Percentiles rank a stretch among this genome's conserved stretches.
Evolutionary conservation across 1,139 yeast species (phyloP).

Genomic region (Sugiyamaella grinbergsii): DNA sequence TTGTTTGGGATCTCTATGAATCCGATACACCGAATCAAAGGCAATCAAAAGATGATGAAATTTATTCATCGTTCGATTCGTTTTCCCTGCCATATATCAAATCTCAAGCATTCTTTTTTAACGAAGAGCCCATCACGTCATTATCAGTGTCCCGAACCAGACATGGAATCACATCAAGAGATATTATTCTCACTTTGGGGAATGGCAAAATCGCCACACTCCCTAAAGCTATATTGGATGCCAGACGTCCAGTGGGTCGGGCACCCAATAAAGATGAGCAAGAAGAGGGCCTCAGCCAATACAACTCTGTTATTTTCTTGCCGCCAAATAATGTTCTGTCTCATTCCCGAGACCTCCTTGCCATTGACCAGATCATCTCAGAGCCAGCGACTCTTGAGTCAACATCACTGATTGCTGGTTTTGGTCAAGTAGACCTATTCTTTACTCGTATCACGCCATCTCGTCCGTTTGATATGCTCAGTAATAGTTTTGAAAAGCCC

Average conservation of each 20-base stretch:
- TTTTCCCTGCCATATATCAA: slow-evolving; percentile 49
- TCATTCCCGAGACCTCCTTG: slow-evolving; percentile 45
- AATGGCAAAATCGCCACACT: slow-evolving; percentile 67
- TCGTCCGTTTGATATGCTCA: slow-evolving; percentile 75
- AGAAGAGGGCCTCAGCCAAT: slow-evolving; percentile 64
- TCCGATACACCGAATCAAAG: slow-evolving; percentile 54
- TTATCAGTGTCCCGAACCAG: slow-evolving; percentile 64
- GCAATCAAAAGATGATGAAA: slow-evolving; percentile 33
- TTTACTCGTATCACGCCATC: slow-evolving; percentile 82
- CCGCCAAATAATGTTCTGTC: slow-evolving; percentile 50
- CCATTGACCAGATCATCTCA: slow-evolving; percentile 45
- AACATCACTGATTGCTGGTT: slow-evolving; percentile 68
- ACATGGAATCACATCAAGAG: slow-evolving; percentile 73
- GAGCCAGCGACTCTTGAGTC: slow-evolving; percentile 78
- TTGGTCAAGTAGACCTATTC: slow-evolving; percentile 64
- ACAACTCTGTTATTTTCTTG: slow-evolving; percentile 61
- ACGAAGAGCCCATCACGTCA: slow-evolving; percentile 55
- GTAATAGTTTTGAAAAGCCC: slow-evolving; percentile 64
- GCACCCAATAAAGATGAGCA: slow-evolving; percentile 57
- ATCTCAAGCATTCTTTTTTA: slow-evolving; percentile 58
- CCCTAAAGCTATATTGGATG: slow-evolving; percentile 55
- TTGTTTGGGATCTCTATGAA: slow-evolving; percentile 79
- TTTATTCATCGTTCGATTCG: slow-evolving; percentile 46
- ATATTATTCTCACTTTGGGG: slow-evolving; percentile 58
- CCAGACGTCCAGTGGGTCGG: slow-evolving; percentile 50